Evolutionary conservation across 345 rosid species (phyloP), one percentile per base, ranked within the genome.

Genomic region (Bretschneidera sinensis): DNA sequence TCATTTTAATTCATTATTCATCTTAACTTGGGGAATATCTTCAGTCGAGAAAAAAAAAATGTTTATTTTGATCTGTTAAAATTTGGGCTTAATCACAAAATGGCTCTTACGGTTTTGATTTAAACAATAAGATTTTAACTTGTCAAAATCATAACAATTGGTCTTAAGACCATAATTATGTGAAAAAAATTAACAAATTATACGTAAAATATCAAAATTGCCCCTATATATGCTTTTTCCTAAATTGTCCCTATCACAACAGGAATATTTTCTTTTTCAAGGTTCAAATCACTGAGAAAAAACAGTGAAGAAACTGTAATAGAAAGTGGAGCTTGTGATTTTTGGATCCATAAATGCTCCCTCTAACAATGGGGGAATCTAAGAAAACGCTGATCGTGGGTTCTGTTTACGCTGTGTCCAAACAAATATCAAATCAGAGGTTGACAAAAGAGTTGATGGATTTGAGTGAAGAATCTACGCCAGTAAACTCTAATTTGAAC

Each of bases 261-360:
- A 53, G 63, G 67, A 66, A 54, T 63, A 53, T 45, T 55, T 65
- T 25, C 74, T 39, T 24, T 23, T 68, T 24, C 67, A 69, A 67
- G 56, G 56, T 76, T 69, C 76, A 76, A 79, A 76, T 71, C 68
- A 68, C 10, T 0, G 24, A 65, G 76, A 71, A 76, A 81, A 76
- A 54, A 24, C 55, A 55, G 74, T 66, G 71, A 61, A 66, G 65
- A 49, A 71, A 74, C 73, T 63, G 62, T 62, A 48, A 53, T 20
- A 33, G 50, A 22, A 60, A 61, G 53, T 54, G 62, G 62, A 43
- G 61, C 24, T 43, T 51, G 55, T 57, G 21, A 22, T 49, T 52
- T 64, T 35, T 55, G 66, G 76, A 76, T 75, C 78, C 80, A 62
- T 17, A 63, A 53, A 51, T 55, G 58, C 17, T 10, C 57, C 5